Base-by-base conservation (phyloP, 2,329 filamentous ascomycete genomes). In the Lecanicillium sp. region DNA sequence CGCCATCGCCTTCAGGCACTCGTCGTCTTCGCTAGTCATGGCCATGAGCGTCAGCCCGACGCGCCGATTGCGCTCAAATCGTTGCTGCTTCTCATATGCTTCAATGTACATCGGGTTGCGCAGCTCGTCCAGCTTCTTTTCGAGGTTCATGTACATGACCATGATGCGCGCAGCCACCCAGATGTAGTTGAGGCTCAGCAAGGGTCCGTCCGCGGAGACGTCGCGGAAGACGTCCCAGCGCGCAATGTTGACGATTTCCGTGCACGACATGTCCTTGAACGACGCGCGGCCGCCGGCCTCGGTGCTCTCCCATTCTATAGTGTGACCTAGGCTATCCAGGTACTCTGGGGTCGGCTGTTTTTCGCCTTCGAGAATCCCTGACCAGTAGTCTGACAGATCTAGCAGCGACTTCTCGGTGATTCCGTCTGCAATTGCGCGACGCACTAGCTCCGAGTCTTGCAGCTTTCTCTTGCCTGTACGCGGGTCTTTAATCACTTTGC, bases 141-240 rank as follows among this genome's bases (percentile, higher is more conserved):
- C 58, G 10, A 65, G 47, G 8, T 35, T 15, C 1, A 12, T 13
- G 18, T 60, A 63, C 0, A 49, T 19, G 4, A 47, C 25, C 32
- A 59, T 34, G 10, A 60, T 47, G 5, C 25, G 15, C 0, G 29
- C 29, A 4, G 51, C 54, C 2, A 56, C 45, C 35, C 40, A 54
- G 9, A 60, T 13, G 30, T 59, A 64, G 44, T 65, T 65, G 5
- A 64, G 14, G 15, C 51, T 50, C 0, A 54, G 60, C 1, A 58
- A n/a, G 3, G 57, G 58, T 1, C 29, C 15, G 4, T 45, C 22
- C 17, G 56, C 52, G 32, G 49, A 52, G 6, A 64, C 41, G 35
- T 62, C 56, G 35, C 33, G 36, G 15, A 39, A 15, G 28, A 64
- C 17, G 34, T 9, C 36, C 54, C 52, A 28, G 57, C 29, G 5